A percentile compares a stretch with the other conserved stretches of the same genome.
phyloP scores from a whole-genome alignment of 352 stramenopile species.

The Globisporangium radiosum region DNA sequence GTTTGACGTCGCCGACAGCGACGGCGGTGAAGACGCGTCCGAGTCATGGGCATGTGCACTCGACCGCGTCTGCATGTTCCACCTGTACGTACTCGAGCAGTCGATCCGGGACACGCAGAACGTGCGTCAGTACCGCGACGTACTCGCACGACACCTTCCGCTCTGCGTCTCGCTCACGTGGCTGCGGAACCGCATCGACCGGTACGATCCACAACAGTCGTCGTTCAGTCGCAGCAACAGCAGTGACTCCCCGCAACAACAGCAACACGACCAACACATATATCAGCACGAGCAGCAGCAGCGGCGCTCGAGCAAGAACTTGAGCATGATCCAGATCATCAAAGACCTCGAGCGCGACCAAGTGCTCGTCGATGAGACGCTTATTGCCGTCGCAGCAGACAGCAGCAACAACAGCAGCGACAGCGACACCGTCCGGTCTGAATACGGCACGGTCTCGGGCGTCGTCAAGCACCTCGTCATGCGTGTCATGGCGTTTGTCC shows the following conservation, averaged over 20 bases:
- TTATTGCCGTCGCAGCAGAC: slow-evolving; percentile 14
- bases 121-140: slow-evolving; percentile 32
- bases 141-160: slow-evolving; percentile 35
- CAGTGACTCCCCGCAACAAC: not conserved
- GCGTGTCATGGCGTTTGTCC: slow-evolving; percentile 38
- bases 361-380: slow-evolving; percentile 47
- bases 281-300: slow-evolving; percentile 35
- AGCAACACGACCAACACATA: slow-evolving; percentile 13
- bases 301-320: slow-evolving; percentile 41
- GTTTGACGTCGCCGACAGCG: slow-evolving; percentile 23
- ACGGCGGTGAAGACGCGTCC: slow-evolving; percentile 10
- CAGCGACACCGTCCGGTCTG: slow-evolving; percentile 13
- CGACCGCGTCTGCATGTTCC: slow-evolving; percentile 35
- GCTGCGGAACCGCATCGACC: slow-evolving; percentile 55
- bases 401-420: not conserved
- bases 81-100: slow-evolving; percentile 39
- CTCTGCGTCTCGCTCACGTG: slow-evolving; percentile 51
- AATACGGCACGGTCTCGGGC: slow-evolving; percentile 39
- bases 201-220: slow-evolving; percentile 9
- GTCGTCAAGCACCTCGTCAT: slow-evolving; percentile 57
- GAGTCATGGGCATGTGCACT: slow-evolving; percentile 29
- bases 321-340: slow-evolving; percentile 74
- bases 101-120: slow-evolving; percentile 21
- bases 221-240: not conserved
- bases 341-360: slow-evolving; percentile 71